Evolutionary conservation across 176 grass and related monocot genomes (phyloP).

Genomic region (Avena insularis): DNA sequence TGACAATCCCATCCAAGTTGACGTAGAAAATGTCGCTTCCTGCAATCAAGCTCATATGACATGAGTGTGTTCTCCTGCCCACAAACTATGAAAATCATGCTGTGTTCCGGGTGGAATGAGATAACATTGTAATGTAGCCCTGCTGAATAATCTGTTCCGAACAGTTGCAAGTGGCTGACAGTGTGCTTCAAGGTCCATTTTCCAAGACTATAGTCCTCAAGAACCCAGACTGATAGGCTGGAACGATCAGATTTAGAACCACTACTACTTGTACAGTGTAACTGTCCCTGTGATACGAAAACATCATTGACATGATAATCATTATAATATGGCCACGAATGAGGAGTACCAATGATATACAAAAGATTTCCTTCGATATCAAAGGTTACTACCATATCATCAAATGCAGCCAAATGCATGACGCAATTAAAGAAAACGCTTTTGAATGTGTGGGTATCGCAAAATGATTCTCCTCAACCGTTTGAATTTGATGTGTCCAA

Average conservation of each 20-base stretch:
- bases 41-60: not conserved
- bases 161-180: not conserved
- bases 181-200: slow-evolving; percentile 2
- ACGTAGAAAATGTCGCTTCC: not conserved
- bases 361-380: not conserved
- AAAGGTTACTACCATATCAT: not conserved
- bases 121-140: not conserved
- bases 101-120: not conserved
- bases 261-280: not conserved
- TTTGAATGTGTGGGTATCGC: not conserved
- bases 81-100: not conserved
- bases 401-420: not conserved
- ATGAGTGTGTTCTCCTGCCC: not conserved
- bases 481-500: not conserved
- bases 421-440: not conserved
- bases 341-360: not conserved
- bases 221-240: not conserved
- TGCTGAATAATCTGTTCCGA: not conserved
- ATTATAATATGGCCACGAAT: too few species aligned
- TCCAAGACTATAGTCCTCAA: not conserved
- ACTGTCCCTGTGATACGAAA: not conserved
- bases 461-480: not conserved
- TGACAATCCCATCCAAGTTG: not conserved
- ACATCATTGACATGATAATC: not conserved
- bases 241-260: not conserved